Evolutionary conservation across 257 asterid species (phyloP), one percentile per base, ranked within the genome.

Genomic region (Petunia secreta): DNA sequence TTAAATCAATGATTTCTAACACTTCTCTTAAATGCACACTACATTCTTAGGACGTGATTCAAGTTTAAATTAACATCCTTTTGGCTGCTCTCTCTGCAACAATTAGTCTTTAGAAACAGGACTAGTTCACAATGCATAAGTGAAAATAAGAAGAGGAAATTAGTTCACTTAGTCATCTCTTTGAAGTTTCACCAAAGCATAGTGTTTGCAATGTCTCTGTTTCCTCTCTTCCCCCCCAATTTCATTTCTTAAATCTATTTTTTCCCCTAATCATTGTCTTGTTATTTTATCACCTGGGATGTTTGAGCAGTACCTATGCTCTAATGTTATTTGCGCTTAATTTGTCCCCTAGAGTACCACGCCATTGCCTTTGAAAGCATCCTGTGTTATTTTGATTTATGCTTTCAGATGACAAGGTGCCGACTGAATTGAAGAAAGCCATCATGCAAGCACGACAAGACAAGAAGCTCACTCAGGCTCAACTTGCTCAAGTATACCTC

Each of bases 361-460:
- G 5, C 5, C 11, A 34, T 71, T 71, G 11, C 77, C 60, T 71
- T 9, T 71, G 59, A 5, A 9, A 69, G 59, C 1, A 1, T 25
- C 3, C 1, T 0, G 4, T 1, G 15, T 3, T 10, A 36, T 3
- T 46, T 44, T 8, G 76, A 1, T 39, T 39, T n/a, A 68, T 9
- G 5, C 44, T 63, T 14, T n/a, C 90, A 95, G 99, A 93, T 82
- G 91, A 93, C 75, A 93, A 91, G 89, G 99, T 95, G 40, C 97
- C 99, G 4, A 84, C 87, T 43, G 99, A 95, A 85, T 75, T 95
- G 82, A 95, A 91, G 83, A 95, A 84, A 86, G 94, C 98, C 2
- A 93, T 95, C 80, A 92, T 91, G 97, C 94, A 92, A 67, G 99
- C 86, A 65, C 92, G 99, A 50, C 87, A 80, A 89, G 98, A 93